Conservation (phyloP, 2,329 filamentous ascomycete genomes). For the Penicillium glabrum region DNA sequence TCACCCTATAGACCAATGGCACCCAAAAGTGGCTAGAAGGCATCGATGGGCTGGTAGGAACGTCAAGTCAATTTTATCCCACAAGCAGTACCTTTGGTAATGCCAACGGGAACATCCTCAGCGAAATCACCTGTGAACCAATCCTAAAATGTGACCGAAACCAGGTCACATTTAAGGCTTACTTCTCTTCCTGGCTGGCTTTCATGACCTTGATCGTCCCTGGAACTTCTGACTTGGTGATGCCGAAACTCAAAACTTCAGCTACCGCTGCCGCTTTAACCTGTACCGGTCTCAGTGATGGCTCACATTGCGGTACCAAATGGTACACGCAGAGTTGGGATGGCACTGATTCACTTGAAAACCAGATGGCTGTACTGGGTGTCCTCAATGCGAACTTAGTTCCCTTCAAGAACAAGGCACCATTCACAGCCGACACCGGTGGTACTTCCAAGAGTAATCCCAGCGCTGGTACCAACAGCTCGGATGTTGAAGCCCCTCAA, state of each 20-base stretch:
- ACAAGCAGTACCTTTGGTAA: conserved; percentile 19
- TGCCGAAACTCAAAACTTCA: conserved; percentile 59
- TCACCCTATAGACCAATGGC: conserved; percentile 36
- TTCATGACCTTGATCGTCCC: conserved; percentile 63
- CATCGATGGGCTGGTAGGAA: conserved; percentile 57
- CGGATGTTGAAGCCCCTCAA: conserved; percentile 8
- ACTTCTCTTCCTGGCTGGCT: conserved; percentile 67
- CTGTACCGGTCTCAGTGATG: conserved; percentile 60
- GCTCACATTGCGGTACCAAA: conserved; percentile 55
- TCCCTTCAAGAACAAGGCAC: conserved; percentile 31
- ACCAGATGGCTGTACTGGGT: conserved; percentile 43
- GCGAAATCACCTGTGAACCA: conserved; percentile 68
- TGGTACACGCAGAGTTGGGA: conserved; percentile 43
- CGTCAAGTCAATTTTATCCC: conserved; percentile 55
- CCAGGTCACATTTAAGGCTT: conserved; percentile 72
- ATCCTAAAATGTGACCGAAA: conserved; percentile 65
- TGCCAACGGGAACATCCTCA: conserved; percentile 56
- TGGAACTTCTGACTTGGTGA: conserved; percentile 54
- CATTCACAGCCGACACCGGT: conserved; percentile 52
- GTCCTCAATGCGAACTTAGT: conserved; percentile 35
- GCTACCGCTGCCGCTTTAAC: conserved; percentile 61
- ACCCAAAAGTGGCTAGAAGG: conserved; percentile 57
- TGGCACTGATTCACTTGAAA: conserved; percentile 37
- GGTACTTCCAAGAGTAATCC: conserved; percentile 57
- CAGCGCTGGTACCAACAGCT: conserved; percentile 36